phyloP scores from a whole-genome alignment of 2,329 filamentous ascomycete species.

The Massarina eburnea region DNA sequence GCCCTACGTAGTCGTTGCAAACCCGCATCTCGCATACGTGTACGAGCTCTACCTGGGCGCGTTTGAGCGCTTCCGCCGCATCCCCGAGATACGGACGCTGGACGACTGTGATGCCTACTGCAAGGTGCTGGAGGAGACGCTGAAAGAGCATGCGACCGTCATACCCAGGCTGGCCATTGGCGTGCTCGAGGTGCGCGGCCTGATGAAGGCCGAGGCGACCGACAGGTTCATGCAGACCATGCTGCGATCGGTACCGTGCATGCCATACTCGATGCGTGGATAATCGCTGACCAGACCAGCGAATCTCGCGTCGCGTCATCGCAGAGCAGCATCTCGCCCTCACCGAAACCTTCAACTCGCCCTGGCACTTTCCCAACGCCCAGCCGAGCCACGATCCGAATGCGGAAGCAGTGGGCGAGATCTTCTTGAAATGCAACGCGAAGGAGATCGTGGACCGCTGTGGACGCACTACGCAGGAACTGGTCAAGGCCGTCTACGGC shows the following conservation, averaged over 20 bases:
- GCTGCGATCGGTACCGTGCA: constrained; percentile 71
- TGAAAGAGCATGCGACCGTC: constrained; percentile 86
- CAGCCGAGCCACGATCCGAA: constrained; percentile 61
- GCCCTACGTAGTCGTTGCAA: constrained; percentile 95
- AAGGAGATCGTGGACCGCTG: constrained; percentile 86
- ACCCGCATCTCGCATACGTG: constrained; percentile 87
- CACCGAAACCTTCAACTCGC: constrained; percentile 89
- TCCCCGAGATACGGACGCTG: constrained; percentile 79
- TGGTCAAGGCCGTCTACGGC: constrained; percentile 76
- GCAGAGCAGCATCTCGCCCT: constrained; percentile 95
- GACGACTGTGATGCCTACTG: constrained; percentile 91
- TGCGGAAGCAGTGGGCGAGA: constrained; percentile 89
- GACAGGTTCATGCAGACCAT: constrained; percentile 96
- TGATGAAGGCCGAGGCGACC: constrained; percentile 78
- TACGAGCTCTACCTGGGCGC: constrained; percentile 96
- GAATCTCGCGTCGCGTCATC: constrained; percentile 94
- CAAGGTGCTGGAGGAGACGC: constrained; percentile 72
- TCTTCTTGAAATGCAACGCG: constrained; percentile 90
- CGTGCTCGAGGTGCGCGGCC: constrained; percentile 82
- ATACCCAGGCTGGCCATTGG: constrained; percentile 95
- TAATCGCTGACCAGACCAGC: constrained; percentile 50
- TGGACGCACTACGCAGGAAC: constrained; percentile 71
- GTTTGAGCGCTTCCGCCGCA: constrained; percentile 86
- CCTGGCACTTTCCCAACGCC: constrained; percentile 83
- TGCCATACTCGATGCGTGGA: background rate